phyloP scores from a whole-genome alignment of 164 flowering plant genomes.

The Kalanchoe fedtschenkoi region DNA sequence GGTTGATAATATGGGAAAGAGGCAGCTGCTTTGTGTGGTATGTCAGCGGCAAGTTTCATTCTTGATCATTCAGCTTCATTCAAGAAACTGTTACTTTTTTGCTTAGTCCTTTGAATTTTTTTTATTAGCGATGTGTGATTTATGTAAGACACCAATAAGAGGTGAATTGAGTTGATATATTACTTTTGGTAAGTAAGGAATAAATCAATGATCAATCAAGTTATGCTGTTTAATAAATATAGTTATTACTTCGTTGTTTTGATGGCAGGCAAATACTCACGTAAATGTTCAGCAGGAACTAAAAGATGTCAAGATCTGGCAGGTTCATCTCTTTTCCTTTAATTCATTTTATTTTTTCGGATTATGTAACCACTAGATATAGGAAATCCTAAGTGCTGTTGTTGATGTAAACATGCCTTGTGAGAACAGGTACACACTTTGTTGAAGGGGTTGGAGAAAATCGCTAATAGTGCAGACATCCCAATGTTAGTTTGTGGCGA shows the following conservation, averaged over 20 bases:
- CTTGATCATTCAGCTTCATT: not conserved
- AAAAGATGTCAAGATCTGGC: constrained; percentile 98
- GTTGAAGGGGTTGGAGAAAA: constrained; percentile 90
- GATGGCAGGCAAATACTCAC: constrained; percentile 86
- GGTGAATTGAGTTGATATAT: too few relatives aligned
- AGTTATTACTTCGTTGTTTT: not conserved
- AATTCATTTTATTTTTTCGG: not conserved
- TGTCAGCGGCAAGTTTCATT: constrained; percentile 8
- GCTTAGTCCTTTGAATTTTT: not conserved
- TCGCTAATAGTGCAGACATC: constrained; percentile 92
- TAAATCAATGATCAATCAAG: not conserved
- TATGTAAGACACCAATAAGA: too few relatives aligned
- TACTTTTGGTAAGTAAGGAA: too few relatives aligned
- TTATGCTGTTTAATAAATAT: not conserved
- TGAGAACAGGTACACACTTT: constrained; percentile 64
- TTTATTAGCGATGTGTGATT: too few relatives aligned
- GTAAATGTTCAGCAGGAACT: constrained; percentile 81
- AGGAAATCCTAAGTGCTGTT: not conserved
- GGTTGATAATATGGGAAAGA: constrained; percentile 68
- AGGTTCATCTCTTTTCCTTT: constrained; percentile 37
- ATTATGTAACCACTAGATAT: not conserved
- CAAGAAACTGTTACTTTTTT: not conserved
- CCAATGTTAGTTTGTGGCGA: constrained; percentile 99
- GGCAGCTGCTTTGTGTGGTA: constrained; percentile 98
- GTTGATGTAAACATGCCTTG: not conserved